Percentiles rank a stretch among this genome's conserved stretches.
Evolutionary conservation across 108 stramenopile genomes (phyloP).

Genomic region (Aurantiochytrium sp.): DNA sequence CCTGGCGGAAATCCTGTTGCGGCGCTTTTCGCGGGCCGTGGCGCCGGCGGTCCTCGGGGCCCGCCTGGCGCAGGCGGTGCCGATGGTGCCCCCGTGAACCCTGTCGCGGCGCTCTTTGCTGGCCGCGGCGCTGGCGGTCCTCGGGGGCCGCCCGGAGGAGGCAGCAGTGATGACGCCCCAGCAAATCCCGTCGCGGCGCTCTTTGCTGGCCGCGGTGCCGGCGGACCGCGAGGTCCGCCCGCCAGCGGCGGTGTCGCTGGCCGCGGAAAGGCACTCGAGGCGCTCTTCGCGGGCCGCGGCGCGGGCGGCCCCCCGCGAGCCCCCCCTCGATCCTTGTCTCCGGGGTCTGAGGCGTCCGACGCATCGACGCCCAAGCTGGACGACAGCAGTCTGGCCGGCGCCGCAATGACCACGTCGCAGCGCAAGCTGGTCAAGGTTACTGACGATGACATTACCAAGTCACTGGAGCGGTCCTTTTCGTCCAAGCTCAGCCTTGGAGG

Average conservation of each 20-base stretch:
- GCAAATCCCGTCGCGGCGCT: not conserved
- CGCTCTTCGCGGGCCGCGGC: too few relatives aligned
- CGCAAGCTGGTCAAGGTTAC: not conserved
- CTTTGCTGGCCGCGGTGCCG: not conserved
- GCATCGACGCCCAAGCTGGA: too few relatives aligned
- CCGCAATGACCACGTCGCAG: too few relatives aligned
- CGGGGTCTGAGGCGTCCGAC: too few relatives aligned
- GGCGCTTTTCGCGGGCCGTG: not conserved
- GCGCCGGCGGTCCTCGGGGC: not conserved
- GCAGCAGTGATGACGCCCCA: too few relatives aligned
- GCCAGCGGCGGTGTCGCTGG: too few relatives aligned
- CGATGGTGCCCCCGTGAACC: too few relatives aligned
- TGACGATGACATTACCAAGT: not conserved
- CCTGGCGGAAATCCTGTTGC: not conserved
- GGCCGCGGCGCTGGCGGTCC: not conserved
- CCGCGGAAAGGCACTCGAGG: too few relatives aligned
- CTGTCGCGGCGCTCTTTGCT: not conserved
- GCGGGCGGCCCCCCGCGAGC: too few relatives aligned
- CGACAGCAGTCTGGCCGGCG: not conserved
- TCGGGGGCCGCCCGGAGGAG: not conserved
- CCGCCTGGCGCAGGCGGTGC: not conserved
- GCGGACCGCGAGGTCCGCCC: not conserved
- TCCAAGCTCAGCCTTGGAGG: not conserved
- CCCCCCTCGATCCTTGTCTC: too few relatives aligned
- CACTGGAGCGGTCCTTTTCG: not conserved